Evolutionary conservation across 2,329 filamentous ascomycete species (phyloP), one percentile per base, ranked within the genome.

Genomic region (Penicillium sumatraense): DNA sequence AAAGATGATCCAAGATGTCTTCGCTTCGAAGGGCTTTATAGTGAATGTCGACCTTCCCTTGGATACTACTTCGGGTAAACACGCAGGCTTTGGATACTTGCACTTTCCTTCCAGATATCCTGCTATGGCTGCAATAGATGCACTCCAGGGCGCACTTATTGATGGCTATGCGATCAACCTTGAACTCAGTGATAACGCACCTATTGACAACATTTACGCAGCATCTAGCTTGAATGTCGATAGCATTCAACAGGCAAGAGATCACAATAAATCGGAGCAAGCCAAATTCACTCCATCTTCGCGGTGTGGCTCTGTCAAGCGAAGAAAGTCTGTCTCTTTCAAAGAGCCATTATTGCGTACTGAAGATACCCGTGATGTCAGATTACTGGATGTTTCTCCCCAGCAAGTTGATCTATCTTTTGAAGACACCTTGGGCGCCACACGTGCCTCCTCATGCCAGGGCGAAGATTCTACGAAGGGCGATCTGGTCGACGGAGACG

Each of bases 51-150:
- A 71, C 44, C 63, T 78, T 35, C 69, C 73, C 1, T 58, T 65
- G 31, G 74, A 75, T 53, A 59, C 64, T 11, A 57, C 54, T 14
- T 70, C 72, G 16, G 63, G 65, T 11, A 68, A 63, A 53, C 73
- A 77, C 56, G 70, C 69, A 45, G 74, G 75, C 14, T 77, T 77
- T 62, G 73, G 74, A 24, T 77, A 75, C 54, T 53, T 76, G 11
- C 55, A 64, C 49, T 77, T 78, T 48, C 66, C 68, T 21, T 72
- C 73, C 1, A 59, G 60, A 9, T 59, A 71, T 51, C 68, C 70
- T 8, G 74, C 75, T 40, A 69, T 65, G 23, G 71, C 67, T 40
- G 75, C 73, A 21, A 62, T 76, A 45, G 60, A 70, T 36, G 69
- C 68, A 23, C 57, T 78, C 18, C 73, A 74, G 53, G 72, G 74